phyloP scores from a whole-genome alignment of 495 filamentous ascomycete genomes.

The Apiosordaria backusii region DNA sequence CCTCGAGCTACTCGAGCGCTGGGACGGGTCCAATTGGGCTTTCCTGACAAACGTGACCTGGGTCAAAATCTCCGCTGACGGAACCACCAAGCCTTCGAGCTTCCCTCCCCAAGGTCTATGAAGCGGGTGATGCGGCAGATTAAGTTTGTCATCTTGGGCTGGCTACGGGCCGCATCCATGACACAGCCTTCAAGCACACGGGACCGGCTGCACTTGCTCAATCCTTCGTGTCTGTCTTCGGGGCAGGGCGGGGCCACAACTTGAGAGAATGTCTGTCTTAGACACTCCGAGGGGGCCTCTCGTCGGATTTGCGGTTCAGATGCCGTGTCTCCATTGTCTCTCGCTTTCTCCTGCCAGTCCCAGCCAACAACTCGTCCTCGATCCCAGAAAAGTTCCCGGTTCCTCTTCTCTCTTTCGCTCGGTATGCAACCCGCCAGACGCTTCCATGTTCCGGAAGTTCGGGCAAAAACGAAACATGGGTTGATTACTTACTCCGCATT shows the following conservation, averaged over 20 bases:
- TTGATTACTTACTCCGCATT: not conserved
- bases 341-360: constrained; percentile 1
- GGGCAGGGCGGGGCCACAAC: too few relatives aligned
- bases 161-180: not conserved
- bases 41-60: constrained; percentile 52
- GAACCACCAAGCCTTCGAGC: constrained; percentile 51
- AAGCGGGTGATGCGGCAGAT: constrained; percentile 5
- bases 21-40: constrained; percentile 50
- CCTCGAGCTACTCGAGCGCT: constrained; percentile 42
- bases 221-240: constrained; percentile 1
- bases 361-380: not conserved
- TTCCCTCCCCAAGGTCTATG: constrained; percentile 58
- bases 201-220: constrained; percentile 9
- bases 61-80: constrained; percentile 59
- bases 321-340: not conserved
- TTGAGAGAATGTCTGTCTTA: constrained; percentile 1
- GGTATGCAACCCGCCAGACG: not conserved
- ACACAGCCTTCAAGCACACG: not conserved
- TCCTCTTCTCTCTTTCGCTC: not conserved
- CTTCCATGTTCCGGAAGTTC: not conserved
- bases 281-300: not conserved
- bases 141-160: not conserved
- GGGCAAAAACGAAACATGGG: not conserved
- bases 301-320: constrained; percentile 1
- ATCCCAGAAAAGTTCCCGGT: not conserved